These are phyloP conservation scores for Phytophthora tubulina DNA, from an alignment of 352 stramenopile species.

Conservation along the genomic window DNA sequence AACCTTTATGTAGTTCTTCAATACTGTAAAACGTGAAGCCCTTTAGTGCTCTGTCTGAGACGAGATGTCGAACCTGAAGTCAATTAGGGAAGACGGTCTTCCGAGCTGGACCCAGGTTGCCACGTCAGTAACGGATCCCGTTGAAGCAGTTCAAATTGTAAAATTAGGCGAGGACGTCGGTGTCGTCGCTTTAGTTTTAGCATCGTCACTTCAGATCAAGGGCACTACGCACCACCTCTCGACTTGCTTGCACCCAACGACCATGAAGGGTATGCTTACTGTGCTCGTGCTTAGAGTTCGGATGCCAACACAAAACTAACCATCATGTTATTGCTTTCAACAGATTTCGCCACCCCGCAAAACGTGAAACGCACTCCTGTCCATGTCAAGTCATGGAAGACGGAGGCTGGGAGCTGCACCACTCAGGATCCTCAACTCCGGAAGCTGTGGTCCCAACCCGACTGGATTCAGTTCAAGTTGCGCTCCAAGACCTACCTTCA, in stretches of 20 bases:
- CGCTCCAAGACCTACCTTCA: slow-evolving; percentile 77
- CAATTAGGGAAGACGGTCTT: no score
- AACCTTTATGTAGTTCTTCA: no score
- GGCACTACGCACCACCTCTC: neutral
- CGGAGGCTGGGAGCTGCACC: slow-evolving; percentile 50
- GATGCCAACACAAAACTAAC: neutral
- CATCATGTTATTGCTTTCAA: neutral
- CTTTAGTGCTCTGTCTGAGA: no score
- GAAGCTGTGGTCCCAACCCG: slow-evolving; percentile 77
- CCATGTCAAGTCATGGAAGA: slow-evolving; percentile 58
- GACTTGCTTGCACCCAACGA: neutral
- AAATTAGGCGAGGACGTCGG: neutral
- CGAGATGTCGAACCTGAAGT: no score
- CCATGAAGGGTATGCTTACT: slow-evolving; percentile 26
- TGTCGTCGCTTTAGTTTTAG: slow-evolving; percentile 14
- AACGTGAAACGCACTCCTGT: slow-evolving; percentile 29
- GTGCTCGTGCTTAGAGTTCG: neutral
- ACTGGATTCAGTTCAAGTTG: slow-evolving; percentile 73
- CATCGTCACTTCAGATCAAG: slow-evolving; percentile 3
- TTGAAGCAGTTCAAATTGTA: neutral
- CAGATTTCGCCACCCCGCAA: slow-evolving; percentile 26
- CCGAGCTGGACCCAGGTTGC: no score
- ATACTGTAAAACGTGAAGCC: no score
- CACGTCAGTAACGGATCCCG: slow-evolving; percentile 16
- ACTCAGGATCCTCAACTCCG: slow-evolving; percentile 55